Conservation (phyloP, 371 early-diverging fungal genomes). For the Fennellomyces sp. region DNA sequence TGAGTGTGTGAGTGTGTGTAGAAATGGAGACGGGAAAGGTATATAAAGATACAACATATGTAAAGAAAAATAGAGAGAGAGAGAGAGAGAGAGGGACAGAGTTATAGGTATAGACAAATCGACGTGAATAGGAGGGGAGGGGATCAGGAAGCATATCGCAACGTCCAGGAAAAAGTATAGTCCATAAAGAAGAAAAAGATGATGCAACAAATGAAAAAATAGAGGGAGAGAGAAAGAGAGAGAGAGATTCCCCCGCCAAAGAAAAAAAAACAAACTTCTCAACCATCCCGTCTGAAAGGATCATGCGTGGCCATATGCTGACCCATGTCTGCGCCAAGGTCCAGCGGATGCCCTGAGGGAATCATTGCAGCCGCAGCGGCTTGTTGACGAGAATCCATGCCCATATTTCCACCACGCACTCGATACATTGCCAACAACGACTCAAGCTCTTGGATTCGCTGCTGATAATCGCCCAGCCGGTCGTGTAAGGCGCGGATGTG, state of each 20-base stretch:
- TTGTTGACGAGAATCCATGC: conserved; percentile 9
- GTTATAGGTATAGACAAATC: not conserved
- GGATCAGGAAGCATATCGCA: too few relatives aligned
- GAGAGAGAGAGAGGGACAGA: not conserved
- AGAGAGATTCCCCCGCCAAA: not conserved
- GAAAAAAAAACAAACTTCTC: not conserved
- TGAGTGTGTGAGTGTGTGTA: not conserved
- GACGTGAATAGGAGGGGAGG: not conserved
- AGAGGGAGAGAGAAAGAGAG: not conserved
- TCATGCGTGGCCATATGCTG: conserved; percentile 20
- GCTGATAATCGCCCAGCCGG: conserved; percentile 51
- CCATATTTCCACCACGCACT: conserved; percentile 18
- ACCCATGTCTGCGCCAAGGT: conserved; percentile 20
- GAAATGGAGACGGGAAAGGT: not conserved
- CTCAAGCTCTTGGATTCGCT: conserved; percentile 76
- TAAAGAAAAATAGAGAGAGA: not conserved
- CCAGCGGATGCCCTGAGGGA: conserved; percentile 35
- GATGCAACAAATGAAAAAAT: too few relatives aligned
- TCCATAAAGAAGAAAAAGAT: too few relatives aligned
- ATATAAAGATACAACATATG: conserved; percentile 3
- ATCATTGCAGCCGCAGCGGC: conserved; percentile 21
- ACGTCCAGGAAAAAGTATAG: too few relatives aligned
- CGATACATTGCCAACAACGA: conserved; percentile 31
- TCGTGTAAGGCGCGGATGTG: conserved; percentile 78
- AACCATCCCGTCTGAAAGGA: conserved; percentile 28